phyloP scores from a whole-genome alignment of 352 stramenopile species.

The Phytophthora constricta region DNA sequence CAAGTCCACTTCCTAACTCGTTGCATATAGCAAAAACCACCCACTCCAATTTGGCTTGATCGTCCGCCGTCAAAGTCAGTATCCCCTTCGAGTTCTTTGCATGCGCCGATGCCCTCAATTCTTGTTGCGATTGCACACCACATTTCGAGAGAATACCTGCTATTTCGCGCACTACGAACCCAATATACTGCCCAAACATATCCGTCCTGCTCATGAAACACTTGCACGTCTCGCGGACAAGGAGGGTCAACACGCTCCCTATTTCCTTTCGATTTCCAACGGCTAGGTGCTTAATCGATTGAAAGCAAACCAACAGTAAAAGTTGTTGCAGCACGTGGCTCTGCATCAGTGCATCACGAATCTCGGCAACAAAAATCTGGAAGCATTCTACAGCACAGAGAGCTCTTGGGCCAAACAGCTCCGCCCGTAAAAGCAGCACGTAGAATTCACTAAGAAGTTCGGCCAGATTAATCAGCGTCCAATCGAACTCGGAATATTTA shows the following conservation, averaged over 20 bases:
- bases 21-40: slow-evolving; percentile 82
- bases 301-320: slow-evolving; percentile 76
- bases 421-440: slow-evolving; percentile 53
- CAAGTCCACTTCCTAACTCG: slow-evolving; percentile 68
- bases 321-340: slow-evolving; percentile 64
- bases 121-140: slow-evolving; percentile 1
- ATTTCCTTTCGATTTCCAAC: slow-evolving; percentile 39
- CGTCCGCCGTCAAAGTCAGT: slow-evolving; percentile 50
- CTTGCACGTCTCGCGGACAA: slow-evolving; percentile 72
- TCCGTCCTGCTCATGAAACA: slow-evolving; percentile 68
- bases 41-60: slow-evolving; percentile 77
- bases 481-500: slow-evolving; percentile 73
- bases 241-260: slow-evolving; percentile 45
- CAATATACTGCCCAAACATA: slow-evolving; percentile 82
- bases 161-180: slow-evolving; percentile 81
- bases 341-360: slow-evolving; percentile 42
- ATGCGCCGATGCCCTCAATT: background rate
- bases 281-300: slow-evolving; percentile 59
- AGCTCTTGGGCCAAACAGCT: slow-evolving; percentile 51
- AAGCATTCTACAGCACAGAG: slow-evolving; percentile 70
- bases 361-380: slow-evolving; percentile 62
- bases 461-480: slow-evolving; percentile 63
- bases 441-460: slow-evolving; percentile 71
- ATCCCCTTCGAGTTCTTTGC: background rate
- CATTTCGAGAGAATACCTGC: slow-evolving; percentile 58